Base-by-base conservation (phyloP, 164 flowering plant genomes). In the Sedum album region DNA sequence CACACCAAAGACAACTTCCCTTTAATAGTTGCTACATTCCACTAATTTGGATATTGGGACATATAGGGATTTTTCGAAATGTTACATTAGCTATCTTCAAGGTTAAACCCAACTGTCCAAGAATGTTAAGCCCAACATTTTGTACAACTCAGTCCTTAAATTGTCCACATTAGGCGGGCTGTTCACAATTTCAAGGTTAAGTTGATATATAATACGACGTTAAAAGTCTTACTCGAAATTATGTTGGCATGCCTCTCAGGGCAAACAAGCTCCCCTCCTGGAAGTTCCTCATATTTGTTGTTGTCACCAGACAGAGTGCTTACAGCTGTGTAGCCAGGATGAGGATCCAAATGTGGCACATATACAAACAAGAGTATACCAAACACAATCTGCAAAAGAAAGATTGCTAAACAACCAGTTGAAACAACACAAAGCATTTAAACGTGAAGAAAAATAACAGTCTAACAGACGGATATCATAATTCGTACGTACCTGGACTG, bases 231-330 rank as follows among this genome's bases (percentile, higher is more conserved):
- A 95, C 99, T 84, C 31, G 97, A 88, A 72, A 91, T 66, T 74
- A 95, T 69, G 78, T 81, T 88, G 77, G 31, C 89, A 66, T 81
- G 90, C 77, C 91, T 83, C 82, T 95, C 99, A 31, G 99, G 99
- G 79, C 96, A 91, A 66, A 95, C 81, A 44, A 84, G 81, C 79
- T 91, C 99, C 65, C 77, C 92, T 36, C 81, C 97, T 74, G 96
- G 83, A 71, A 95, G 92, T 79, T 80, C 85, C 82, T 90, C 91
- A 79, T 95, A 91, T 48, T 79, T 90, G 36, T 70, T 69, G 62
- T 83, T 73, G 28, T 84, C 87, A 67, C 71, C 57, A 39, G 76
- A 68, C 73, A 86, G 96, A 72, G 71, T 69, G 70, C 66, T 66
- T 17, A 95, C 44, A 10, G 91, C 84, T 15, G 79, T 75, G 73